Conservation (phyloP, 768 basidiomycete genomes). For the Harrya chromipes region DNA sequence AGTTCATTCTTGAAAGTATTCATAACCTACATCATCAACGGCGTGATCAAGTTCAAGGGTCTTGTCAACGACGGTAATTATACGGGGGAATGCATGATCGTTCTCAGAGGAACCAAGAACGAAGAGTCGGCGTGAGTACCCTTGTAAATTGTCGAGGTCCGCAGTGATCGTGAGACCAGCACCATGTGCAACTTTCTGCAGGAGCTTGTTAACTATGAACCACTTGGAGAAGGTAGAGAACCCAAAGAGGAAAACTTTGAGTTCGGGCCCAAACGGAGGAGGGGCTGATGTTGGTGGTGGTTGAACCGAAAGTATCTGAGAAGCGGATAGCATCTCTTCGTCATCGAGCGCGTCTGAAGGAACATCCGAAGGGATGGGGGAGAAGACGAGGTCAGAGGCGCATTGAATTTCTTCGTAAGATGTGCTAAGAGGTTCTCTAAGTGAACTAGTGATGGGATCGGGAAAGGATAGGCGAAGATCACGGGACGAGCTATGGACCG, state of each 20-base stretch:
- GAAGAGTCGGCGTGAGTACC: constrained; percentile 21
- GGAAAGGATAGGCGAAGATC: constrained; percentile 82
- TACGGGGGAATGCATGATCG: constrained; percentile 27
- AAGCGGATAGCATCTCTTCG: constrained; percentile 28
- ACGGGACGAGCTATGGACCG: constrained; percentile 59
- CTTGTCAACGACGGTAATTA: constrained; percentile 41
- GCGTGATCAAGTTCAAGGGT: constrained; percentile 15
- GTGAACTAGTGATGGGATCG: constrained; percentile 74
- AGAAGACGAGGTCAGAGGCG: constrained; percentile 33
- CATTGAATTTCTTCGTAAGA: constrained; percentile 54
- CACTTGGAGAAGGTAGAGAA: constrained; percentile 55
- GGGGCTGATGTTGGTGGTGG: constrained; percentile 27
- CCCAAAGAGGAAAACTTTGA: constrained; percentile 70
- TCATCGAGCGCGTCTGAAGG: constrained; percentile 26
- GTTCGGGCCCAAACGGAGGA: constrained; percentile 36
- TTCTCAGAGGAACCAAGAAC: constrained; percentile 27
- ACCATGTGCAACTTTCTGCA: constrained; percentile 51
- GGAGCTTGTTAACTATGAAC: constrained; percentile 55
- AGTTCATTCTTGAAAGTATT: constrained; percentile 19
- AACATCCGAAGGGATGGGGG: constrained; percentile 18
- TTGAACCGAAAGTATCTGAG: constrained; percentile 26
- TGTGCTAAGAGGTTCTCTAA: constrained; percentile 52
- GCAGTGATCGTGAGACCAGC: constrained; percentile 29
- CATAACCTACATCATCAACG: constrained; percentile 29
- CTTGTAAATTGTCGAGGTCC: constrained; percentile 21